Evolutionary conservation across 805 yeast genomes (phyloP), one percentile per base, ranked within the genome.

Genomic region (Limtongia smithiae): DNA sequence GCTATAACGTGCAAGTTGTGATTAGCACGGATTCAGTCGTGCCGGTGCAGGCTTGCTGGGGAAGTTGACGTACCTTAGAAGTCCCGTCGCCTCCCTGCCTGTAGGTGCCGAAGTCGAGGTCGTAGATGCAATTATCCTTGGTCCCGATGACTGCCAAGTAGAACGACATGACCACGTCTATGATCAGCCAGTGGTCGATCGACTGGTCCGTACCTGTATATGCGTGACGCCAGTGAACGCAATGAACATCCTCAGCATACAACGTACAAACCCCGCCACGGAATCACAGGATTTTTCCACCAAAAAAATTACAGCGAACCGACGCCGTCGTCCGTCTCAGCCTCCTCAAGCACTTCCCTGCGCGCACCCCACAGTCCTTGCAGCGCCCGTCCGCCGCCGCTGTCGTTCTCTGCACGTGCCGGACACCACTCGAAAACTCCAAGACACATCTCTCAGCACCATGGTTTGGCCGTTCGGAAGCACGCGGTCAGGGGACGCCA

Each of bases 111-210:
- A 90, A 82, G 62, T 89, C 96, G 6, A 88, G 75, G 63, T 90
- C 96, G 60, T 89, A 93, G 2, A 93, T 63, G 0, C 97, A 96
- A 54, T 78, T 78, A 65, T 93, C 97, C 32, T 78, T 76, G 1
- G 90, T 83, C 15, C 97, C 97, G 36, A 93, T 79, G 41, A 93
- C 83, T 3, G 94, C 84, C 62, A 93, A 80, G 66, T 89, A 90
- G 69, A 83, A 86, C n/a, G 95, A 84, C 82, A 84, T 81, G 9
- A 20, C 35, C 42, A 7, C 27, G 7, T n/a, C n/a, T n/a, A n/a
- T n/a, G n/a, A n/a, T n/a, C n/a, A n/a, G n/a, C n/a, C n/a, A n/a
- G n/a, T n/a, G n/a, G n/a, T n/a, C n/a, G n/a, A n/a, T n/a, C n/a
- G n/a, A n/a, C n/a, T n/a, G n/a, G n/a, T n/a, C n/a, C n/a, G n/a